phyloP scores from a whole-genome alignment of 2,329 filamentous ascomycete species.

The Fusarium caatingaense region DNA sequence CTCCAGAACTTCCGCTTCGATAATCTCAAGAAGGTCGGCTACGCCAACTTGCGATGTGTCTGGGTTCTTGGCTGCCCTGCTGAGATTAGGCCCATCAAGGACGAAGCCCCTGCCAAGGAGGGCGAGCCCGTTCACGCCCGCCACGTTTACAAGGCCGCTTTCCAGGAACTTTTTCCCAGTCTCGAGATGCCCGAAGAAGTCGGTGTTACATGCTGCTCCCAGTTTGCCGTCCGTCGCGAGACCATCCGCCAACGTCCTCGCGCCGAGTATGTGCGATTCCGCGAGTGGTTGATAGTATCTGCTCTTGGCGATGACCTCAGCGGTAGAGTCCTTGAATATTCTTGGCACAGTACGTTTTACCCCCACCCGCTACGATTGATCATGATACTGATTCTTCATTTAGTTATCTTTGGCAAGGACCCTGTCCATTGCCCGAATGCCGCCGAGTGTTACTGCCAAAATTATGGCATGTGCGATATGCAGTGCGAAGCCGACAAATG shows the following conservation, averaged over 20 bases:
- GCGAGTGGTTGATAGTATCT: constrained; percentile 70
- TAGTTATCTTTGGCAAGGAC: constrained; percentile 69
- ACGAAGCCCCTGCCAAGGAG: constrained; percentile 52
- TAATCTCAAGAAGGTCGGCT: constrained; percentile 65
- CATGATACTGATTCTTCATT: constrained; percentile 24
- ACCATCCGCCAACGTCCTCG: constrained; percentile 61
- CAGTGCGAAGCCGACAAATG: constrained; percentile 61
- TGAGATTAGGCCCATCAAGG: constrained; percentile 57
- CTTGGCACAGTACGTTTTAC: constrained; percentile 70
- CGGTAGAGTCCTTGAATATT: constrained; percentile 71
- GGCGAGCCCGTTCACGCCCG: constrained; percentile 54
- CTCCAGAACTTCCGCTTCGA: constrained; percentile 61
- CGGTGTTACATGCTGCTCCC: constrained; percentile 71
- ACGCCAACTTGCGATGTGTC: constrained; percentile 70
- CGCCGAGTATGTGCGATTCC: constrained; percentile 66
- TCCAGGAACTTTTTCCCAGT: constrained; percentile 56
- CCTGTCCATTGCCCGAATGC: constrained; percentile 70
- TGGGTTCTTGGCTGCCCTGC: constrained; percentile 67
- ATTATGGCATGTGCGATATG: constrained; percentile 69
- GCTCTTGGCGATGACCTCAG: constrained; percentile 64
- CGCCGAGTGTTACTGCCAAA: constrained; percentile 73
- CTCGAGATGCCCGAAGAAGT: constrained; percentile 61
- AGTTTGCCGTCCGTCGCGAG: constrained; percentile 70
- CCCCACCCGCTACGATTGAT: background rate
- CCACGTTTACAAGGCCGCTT: constrained; percentile 56